Conservation (phyloP, 1,284 basidiomycete genomes). For the Melampsora americana region DNA sequence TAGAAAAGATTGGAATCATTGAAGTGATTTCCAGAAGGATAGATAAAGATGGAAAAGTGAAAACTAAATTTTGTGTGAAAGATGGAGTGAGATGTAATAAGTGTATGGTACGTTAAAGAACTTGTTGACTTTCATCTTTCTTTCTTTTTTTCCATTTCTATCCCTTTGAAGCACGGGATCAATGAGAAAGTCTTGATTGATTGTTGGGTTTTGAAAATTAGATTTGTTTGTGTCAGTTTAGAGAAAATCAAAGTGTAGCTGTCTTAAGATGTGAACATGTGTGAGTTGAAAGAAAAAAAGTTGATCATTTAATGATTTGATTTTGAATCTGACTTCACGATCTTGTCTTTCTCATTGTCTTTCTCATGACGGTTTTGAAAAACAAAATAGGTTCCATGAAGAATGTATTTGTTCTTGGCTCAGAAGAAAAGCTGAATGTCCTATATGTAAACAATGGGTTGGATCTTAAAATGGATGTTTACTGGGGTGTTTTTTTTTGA, state of each 20-base stretch:
- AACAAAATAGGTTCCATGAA: too few species aligned
- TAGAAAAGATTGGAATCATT: background rate
- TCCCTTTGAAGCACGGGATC: background rate
- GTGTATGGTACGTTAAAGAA: background rate
- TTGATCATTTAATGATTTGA: too few species aligned
- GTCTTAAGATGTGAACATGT: conserved; percentile 3
- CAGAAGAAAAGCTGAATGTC: too few species aligned
- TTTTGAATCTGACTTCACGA: too few species aligned
- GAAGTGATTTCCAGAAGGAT: conserved; percentile 5
- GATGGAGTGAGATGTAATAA: conserved; percentile 10
- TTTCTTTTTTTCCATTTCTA: background rate
- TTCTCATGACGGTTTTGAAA: too few species aligned
- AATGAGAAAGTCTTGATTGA: background rate
- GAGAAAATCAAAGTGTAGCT: background rate
- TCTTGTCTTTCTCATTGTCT: too few species aligned
- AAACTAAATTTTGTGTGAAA: background rate
- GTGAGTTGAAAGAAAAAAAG: too few species aligned
- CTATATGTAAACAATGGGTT: too few species aligned
- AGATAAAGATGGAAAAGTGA: background rate
- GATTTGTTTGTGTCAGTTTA: conserved; percentile 8
- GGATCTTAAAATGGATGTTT: too few species aligned
- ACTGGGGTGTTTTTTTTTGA: too few species aligned
- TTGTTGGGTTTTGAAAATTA: background rate
- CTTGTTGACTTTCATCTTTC: too few species aligned
- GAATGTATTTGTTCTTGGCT: too few species aligned